Evolutionary conservation across 192 early-diverging fungal genomes (phyloP).

Genomic region (Coemansia sp.): DNA sequence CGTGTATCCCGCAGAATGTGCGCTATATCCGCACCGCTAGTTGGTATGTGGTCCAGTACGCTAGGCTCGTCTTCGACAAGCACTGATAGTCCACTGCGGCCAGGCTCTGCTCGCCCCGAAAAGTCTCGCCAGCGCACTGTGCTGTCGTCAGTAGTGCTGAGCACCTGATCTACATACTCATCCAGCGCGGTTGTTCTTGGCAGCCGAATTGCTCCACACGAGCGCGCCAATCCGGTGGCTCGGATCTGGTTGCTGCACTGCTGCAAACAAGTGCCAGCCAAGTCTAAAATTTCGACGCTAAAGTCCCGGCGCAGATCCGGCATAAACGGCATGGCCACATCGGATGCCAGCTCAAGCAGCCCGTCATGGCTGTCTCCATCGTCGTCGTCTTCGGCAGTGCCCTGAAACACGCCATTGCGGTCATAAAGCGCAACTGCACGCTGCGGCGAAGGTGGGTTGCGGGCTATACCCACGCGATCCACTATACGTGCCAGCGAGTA

Average conservation of each 20-base stretch:
- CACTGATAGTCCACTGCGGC: slow-evolving; percentile 15
- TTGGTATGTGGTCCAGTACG: neutral
- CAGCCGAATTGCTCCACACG: slow-evolving; percentile 35
- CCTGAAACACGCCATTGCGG: slow-evolving; percentile 36
- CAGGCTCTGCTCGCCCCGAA: neutral
- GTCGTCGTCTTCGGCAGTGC: slow-evolving; percentile 7
- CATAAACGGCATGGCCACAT: slow-evolving; percentile 16
- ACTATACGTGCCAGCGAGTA: slow-evolving; percentile 30
- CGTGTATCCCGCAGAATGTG: slow-evolving; percentile 29
- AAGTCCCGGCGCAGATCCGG: slow-evolving; percentile 47
- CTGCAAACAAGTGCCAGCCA: slow-evolving; percentile 50
- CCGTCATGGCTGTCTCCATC: slow-evolving; percentile 15
- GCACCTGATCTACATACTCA: slow-evolving; percentile 25
- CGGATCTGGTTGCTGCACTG: slow-evolving; percentile 44
- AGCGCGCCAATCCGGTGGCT: slow-evolving; percentile 23
- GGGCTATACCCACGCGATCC: slow-evolving; percentile 21
- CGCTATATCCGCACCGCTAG: slow-evolving; percentile 15
- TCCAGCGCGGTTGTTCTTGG: slow-evolving; percentile 41
- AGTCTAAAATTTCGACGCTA: slow-evolving; percentile 44
- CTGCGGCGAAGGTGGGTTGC: slow-evolving; percentile 3
- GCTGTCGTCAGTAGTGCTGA: neutral
- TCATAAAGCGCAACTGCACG: slow-evolving; percentile 27
- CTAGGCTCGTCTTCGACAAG: slow-evolving; percentile 43
- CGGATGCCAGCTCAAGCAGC: slow-evolving; percentile 24
- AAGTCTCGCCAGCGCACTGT: neutral